phyloP scores from a whole-genome alignment of 352 stramenopile genomes.

The Pythium aphanidermatum region DNA sequence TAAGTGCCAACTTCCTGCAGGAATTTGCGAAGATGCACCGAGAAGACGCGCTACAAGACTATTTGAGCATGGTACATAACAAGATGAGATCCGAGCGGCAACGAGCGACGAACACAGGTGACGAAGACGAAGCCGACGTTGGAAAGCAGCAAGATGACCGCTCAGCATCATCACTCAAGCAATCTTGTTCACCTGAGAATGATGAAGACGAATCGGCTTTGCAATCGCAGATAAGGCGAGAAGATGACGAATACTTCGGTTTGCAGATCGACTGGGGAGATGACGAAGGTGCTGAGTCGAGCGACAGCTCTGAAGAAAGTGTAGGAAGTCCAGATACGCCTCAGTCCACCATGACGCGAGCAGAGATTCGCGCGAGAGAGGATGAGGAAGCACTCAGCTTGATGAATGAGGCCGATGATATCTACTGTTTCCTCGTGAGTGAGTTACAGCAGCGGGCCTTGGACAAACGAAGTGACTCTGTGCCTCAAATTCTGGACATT shows the following conservation, averaged over 20 bases:
- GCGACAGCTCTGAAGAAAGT: no score
- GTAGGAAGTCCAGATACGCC: no score
- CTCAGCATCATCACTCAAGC: no score
- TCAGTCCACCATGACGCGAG: not conserved
- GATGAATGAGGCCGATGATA: slow-evolving; percentile 55
- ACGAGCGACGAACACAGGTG: not conserved
- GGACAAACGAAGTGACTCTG: slow-evolving; percentile 22
- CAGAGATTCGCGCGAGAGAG: slow-evolving; percentile 10
- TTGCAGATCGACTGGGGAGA: slow-evolving; percentile 20
- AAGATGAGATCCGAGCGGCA: not conserved
- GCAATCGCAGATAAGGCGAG: not conserved
- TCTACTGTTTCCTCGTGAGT: slow-evolving; percentile 44
- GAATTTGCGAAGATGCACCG: slow-evolving; percentile 57
- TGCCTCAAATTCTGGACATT: slow-evolving; percentile 60
- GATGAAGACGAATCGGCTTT: not conserved
- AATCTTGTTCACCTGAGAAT: no score
- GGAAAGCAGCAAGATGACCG: slow-evolving; percentile 9
- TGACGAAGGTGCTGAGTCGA: not conserved
- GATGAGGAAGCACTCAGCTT: slow-evolving; percentile 6
- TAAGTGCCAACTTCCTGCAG: slow-evolving; percentile 34
- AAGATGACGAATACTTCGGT: slow-evolving; percentile 10
- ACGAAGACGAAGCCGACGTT: not conserved
- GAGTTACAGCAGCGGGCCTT: slow-evolving; percentile 35
- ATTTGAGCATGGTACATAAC: slow-evolving; percentile 23
- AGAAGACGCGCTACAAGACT: slow-evolving; percentile 47